Evolutionary conservation across 169 alveolate genomes (phyloP).

Genomic region (Blepharisma undulans): DNA sequence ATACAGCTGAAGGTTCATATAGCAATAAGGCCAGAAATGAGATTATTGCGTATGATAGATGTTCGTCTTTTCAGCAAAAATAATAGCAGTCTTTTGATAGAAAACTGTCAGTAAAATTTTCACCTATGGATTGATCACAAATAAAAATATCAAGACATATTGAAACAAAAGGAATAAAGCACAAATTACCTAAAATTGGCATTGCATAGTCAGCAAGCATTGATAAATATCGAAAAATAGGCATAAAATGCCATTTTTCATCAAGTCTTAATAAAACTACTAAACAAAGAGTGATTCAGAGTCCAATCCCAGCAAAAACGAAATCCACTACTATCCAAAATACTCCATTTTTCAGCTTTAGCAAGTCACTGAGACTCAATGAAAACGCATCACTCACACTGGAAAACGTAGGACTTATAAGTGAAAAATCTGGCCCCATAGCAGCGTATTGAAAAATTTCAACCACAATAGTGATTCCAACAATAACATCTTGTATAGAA

Average conservation of each 20-base stretch:
- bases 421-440: background rate
- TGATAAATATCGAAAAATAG: background rate
- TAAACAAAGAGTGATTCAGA: background rate
- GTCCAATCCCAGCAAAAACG: background rate
- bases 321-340: background rate
- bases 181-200: slow-evolving; percentile 1
- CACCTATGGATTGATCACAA: background rate
- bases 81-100: background rate
- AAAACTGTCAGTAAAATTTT: background rate
- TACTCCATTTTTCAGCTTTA: background rate
- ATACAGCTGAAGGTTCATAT: background rate
- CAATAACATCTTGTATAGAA: background rate
- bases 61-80: background rate
- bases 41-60: background rate
- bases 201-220: background rate
- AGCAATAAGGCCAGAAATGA: background rate
- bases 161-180: slow-evolving; percentile 12
- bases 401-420: background rate
- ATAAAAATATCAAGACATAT: background rate
- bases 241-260: background rate
- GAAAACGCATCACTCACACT: background rate
- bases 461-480: background rate
- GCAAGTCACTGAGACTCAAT: background rate
- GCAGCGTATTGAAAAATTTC: background rate
- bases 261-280: background rate